phyloP scores from a whole-genome alignment of 1,139 yeast species.

The Magnusiomyces fungicola region DNA sequence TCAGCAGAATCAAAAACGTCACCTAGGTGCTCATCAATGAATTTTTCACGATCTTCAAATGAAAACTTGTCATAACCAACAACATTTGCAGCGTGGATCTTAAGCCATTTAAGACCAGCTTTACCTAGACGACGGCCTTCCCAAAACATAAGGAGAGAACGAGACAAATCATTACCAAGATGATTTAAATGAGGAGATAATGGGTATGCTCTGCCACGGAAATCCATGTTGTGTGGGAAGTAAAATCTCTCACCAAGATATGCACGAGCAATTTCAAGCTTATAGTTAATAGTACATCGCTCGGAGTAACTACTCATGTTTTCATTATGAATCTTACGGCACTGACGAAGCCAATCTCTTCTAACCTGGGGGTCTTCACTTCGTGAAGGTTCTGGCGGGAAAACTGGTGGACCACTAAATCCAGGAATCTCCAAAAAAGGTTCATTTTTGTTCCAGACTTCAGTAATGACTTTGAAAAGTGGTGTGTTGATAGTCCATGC shows the following conservation, averaged over 20 bases:
- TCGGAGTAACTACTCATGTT: conserved; percentile 69
- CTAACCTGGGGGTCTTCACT: conserved; percentile 61
- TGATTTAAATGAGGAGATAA: conserved; percentile 75
- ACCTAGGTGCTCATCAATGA: conserved; percentile 60
- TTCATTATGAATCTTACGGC: conserved; percentile 51
- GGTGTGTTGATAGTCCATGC: conserved; percentile 86
- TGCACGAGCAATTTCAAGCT: conserved; percentile 91
- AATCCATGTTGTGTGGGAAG: conserved; percentile 50
- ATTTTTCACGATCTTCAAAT: conserved; percentile 63
- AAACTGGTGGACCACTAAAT: conserved; percentile 40
- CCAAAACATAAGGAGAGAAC: conserved; percentile 85
- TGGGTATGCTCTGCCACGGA: conserved; percentile 95
- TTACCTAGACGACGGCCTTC: conserved; percentile 73
- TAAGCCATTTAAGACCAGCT: conserved; percentile 76
- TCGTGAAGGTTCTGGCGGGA: conserved; percentile 60
- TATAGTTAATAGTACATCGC: conserved; percentile 90
- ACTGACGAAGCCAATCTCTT: conserved; percentile 57
- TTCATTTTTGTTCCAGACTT: conserved; percentile 83
- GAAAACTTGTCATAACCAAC: conserved; percentile 85
- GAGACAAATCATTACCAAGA: conserved; percentile 83
- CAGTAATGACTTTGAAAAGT: conserved; percentile 60
- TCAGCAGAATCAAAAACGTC: conserved; percentile 59
- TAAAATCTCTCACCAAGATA: conserved; percentile 70
- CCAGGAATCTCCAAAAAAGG: conserved; percentile 76
- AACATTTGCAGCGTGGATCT: conserved; percentile 81